Evolutionary conservation across 179 eudicot species (phyloP).

Genomic region (Actinidia polygama): DNA sequence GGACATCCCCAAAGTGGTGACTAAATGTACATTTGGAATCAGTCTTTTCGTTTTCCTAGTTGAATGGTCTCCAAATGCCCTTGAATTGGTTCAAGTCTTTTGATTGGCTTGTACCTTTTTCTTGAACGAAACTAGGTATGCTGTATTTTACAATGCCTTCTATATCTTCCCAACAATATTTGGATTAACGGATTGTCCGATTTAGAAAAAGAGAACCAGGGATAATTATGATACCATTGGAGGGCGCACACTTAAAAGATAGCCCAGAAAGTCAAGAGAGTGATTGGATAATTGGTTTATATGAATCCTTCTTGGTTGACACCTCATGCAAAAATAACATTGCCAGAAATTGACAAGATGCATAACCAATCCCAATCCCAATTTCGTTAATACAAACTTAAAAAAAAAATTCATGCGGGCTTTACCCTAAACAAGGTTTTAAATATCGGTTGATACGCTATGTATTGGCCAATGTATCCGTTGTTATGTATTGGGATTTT

Average conservation of each 20-base stretch:
- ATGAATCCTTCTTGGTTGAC: slow-evolving; percentile 1
- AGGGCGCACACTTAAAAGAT: too few relatives aligned
- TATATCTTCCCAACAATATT: neutral
- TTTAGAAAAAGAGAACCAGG: too few relatives aligned
- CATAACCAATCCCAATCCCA: too few relatives aligned
- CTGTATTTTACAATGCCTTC: neutral
- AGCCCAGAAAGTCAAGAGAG: too few relatives aligned
- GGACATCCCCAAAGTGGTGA: neutral
- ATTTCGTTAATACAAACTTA: too few relatives aligned
- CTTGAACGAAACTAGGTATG: neutral
- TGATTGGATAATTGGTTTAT: neutral
- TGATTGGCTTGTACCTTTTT: neutral
- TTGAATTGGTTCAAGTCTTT: neutral
- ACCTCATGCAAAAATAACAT: neutral
- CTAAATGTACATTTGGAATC: neutral
- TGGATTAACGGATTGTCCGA: too few relatives aligned
- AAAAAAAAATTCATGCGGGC: too few relatives aligned
- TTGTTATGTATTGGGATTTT: too few relatives aligned
- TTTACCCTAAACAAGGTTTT: too few relatives aligned
- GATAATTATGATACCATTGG: too few relatives aligned
- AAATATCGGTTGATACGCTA: too few relatives aligned
- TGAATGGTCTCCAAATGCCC: neutral
- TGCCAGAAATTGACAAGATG: neutral
- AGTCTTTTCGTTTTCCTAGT: neutral
- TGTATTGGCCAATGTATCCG: too few relatives aligned